A percentile compares a stretch with the other conserved stretches of the same genome.
These are phyloP conservation scores for Boletus eberwhitei DNA, from an alignment of 768 basidiomycete species.

Conservation along the genomic window DNA sequence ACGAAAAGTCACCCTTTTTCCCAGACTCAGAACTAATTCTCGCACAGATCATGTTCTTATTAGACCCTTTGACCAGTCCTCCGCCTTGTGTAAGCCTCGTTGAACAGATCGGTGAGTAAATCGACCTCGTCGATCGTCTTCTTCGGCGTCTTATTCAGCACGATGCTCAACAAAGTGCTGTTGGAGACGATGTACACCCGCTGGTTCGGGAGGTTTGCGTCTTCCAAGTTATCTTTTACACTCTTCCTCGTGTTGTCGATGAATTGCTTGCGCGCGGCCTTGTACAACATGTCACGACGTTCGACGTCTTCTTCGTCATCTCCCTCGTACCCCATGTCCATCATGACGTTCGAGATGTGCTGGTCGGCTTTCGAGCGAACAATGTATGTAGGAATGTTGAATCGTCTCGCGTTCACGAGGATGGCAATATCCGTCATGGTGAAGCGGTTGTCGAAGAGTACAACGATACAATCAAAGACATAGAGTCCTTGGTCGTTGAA, in stretches of 20 bases:
- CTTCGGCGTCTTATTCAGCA: constrained; percentile 6
- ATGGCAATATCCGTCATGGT: constrained; percentile 34
- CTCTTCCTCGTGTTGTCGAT: constrained; percentile 8
- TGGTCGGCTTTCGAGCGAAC: constrained; percentile 9
- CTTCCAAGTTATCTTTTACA: constrained; percentile 13
- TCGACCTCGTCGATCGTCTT: constrained; percentile 5
- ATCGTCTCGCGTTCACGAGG: constrained; percentile 28
- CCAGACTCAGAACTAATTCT: not conserved
- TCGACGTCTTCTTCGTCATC: not conserved
- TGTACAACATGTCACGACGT: constrained; percentile 1
- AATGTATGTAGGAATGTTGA: constrained; percentile 33
- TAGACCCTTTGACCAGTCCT: not conserved
- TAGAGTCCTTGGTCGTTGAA: constrained; percentile 37
- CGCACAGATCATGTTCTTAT: not conserved
- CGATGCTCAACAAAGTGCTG: constrained; percentile 11
- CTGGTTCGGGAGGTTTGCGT: constrained; percentile 18
- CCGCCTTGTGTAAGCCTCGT: not conserved
- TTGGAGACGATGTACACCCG: constrained; percentile 25
- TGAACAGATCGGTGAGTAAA: not conserved
- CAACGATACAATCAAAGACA: constrained; percentile 34
- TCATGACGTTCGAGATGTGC: not conserved
- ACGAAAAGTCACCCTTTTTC: not conserved
- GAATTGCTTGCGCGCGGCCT: constrained; percentile 8
- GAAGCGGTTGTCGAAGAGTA: constrained; percentile 34
- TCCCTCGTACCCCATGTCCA: not conserved